Conservation (phyloP, 140 eudicot genomes). For the Erigeron philadelphicus region DNA sequence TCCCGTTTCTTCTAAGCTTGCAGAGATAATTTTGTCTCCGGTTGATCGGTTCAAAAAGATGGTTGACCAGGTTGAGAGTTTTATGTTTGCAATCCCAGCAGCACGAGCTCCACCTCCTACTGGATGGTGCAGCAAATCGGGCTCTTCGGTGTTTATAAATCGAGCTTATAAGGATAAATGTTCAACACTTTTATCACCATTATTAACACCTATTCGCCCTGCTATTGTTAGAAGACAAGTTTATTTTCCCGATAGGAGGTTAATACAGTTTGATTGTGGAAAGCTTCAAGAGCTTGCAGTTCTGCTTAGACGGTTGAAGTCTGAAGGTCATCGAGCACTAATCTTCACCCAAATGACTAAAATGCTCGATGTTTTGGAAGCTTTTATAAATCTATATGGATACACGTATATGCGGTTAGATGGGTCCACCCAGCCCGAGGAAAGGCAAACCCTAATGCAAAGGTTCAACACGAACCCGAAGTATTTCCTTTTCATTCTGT, state of each 20-base stretch:
- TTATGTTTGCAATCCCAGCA: conserved; percentile 97
- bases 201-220: conserved; percentile 84
- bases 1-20: conserved; percentile 46
- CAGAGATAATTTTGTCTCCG: conserved; percentile 69
- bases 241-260: conserved; percentile 92
- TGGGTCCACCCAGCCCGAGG: conserved; percentile 96
- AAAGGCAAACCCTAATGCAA: conserved; percentile 94
- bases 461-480: conserved; percentile 92
- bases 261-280: conserved; percentile 94
- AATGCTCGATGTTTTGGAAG: conserved; percentile 97
- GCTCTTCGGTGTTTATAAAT: conserved; percentile 48
- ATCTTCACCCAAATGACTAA: conserved; percentile 97
- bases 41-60: conserved; percentile 70
- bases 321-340: conserved; percentile 89
- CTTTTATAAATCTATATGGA: conserved; percentile 85
- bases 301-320: conserved; percentile 71
- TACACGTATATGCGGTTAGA: conserved; percentile 99
- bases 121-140: conserved; percentile 84
- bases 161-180: conserved; percentile 49
- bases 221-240: conserved; percentile 94
- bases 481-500: conserved; percentile 76
- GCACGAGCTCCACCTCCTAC: conserved; percentile 84
- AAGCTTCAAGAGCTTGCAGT: conserved; percentile 91
- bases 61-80: conserved; percentile 72
- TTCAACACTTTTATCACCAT: conserved; percentile 52